These are phyloP conservation scores for Populus hybrid DNA, from an alignment of 441 rosid genomes.

Conservation along the genomic window DNA sequence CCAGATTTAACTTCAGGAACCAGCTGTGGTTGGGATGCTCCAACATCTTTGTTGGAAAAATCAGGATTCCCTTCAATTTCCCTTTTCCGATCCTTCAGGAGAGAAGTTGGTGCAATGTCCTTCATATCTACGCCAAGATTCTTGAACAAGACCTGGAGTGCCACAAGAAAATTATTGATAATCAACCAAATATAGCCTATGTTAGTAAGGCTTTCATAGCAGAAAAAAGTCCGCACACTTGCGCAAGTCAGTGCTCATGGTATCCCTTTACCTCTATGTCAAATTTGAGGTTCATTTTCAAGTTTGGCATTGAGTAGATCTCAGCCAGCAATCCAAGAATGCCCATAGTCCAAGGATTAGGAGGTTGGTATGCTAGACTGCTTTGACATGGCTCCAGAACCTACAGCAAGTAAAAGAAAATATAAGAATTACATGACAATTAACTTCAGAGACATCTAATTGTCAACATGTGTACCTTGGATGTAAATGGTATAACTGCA, in stretches of 20 bases:
- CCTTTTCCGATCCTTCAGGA: constrained; percentile 89
- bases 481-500: constrained; percentile 99
- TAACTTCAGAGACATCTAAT: constrained; percentile 19
- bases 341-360: constrained; percentile 99
- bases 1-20: constrained; percentile 76
- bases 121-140: constrained; percentile 92
- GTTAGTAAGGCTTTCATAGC: background rate
- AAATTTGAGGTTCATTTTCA: constrained; percentile 99
- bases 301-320: constrained; percentile 95
- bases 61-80: constrained; percentile 98
- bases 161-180: constrained; percentile 7
- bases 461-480: constrained; percentile 54
- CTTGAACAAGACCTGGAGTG: constrained; percentile 80
- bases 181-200: background rate
- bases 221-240: background rate
- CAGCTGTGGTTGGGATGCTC: constrained; percentile 70
- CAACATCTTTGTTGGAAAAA: constrained; percentile 93
- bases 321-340: constrained; percentile 93
- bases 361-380: constrained; percentile 97
- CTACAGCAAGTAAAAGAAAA: constrained; percentile 32
- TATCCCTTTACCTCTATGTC: constrained; percentile 81
- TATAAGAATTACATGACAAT: constrained; percentile 7
- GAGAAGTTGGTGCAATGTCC: constrained; percentile 86
- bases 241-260: background rate
- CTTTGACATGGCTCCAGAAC: constrained; percentile 96